A percentile compares a stretch with the other conserved stretches of the same genome.
Conservation (phyloP, 2,329 filamentous ascomycete species). For the Clonostachys rosea region DNA sequence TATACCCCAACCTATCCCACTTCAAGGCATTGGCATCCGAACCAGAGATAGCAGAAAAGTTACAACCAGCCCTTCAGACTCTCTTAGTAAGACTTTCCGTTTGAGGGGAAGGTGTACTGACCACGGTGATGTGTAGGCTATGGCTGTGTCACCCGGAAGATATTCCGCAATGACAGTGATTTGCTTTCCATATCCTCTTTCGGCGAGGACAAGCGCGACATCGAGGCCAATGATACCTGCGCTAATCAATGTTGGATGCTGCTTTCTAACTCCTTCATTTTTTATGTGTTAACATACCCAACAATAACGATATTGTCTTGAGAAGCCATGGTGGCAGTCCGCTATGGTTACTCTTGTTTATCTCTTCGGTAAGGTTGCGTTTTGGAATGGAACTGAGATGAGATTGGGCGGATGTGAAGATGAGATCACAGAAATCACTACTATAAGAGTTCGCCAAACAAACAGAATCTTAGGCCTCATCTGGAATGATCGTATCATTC, state of each 20-base stretch:
- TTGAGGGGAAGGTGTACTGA: slow-evolving; percentile 5
- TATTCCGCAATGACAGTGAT: slow-evolving; percentile 32
- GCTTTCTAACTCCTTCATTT: neutral
- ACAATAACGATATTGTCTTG: slow-evolving; percentile 1
- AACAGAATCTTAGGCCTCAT: too few relatives aligned
- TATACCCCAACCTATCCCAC: slow-evolving; percentile 34
- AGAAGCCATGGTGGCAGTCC: neutral
- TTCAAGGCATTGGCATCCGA: slow-evolving; percentile 30
- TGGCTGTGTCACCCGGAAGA: slow-evolving; percentile 29
- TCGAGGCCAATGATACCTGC: slow-evolving; percentile 33
- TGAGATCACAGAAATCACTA: too few relatives aligned
- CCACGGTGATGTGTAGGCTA: slow-evolving; percentile 35
- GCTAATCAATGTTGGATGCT: slow-evolving; percentile 7
- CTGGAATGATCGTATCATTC: too few relatives aligned
- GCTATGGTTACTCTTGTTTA: too few relatives aligned
- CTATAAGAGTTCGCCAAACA: too few relatives aligned
- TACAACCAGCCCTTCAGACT: slow-evolving; percentile 32
- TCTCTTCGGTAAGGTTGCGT: too few relatives aligned
- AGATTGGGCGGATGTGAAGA: too few relatives aligned
- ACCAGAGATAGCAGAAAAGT: slow-evolving; percentile 37
- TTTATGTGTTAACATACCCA: neutral
- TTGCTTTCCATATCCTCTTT: slow-evolving; percentile 21
- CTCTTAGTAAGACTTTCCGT: slow-evolving; percentile 18
- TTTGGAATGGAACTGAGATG: too few relatives aligned
- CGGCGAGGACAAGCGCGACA: slow-evolving; percentile 25